A percentile compares a stretch with the other conserved stretches of the same genome.
These are phyloP conservation scores for Alternaria viburni DNA, from an alignment of 2,329 filamentous ascomycete species.

Conservation along the genomic window DNA sequence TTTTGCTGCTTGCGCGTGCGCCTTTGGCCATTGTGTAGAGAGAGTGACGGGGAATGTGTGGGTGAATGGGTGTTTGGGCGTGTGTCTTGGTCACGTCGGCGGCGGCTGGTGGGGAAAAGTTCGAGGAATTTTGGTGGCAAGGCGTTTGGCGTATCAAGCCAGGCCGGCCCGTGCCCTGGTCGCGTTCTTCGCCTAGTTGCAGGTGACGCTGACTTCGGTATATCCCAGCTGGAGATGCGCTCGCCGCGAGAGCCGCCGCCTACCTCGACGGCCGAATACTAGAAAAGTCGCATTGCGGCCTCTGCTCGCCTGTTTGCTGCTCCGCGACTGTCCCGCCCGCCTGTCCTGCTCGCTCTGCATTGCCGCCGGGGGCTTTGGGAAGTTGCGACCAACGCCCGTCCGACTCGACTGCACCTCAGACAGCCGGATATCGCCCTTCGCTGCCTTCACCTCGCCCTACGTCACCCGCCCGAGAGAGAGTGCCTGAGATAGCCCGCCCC, in stretches of 20 bases:
- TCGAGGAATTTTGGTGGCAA: constrained; percentile 31
- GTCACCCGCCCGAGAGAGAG: constrained; percentile 5
- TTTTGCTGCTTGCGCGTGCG: constrained; percentile 76
- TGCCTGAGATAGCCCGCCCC: background rate
- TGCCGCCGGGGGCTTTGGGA: constrained; percentile 9
- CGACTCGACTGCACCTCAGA: constrained; percentile 13
- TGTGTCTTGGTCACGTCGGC: constrained; percentile 3
- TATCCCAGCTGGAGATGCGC: constrained; percentile 18
- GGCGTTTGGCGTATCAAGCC: constrained; percentile 9
- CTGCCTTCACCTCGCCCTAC: constrained; percentile 15
- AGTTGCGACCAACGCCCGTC: constrained; percentile 25
- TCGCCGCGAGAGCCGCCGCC: constrained; percentile 35
- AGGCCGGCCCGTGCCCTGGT: constrained; percentile 22
- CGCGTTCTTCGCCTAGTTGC: constrained; percentile 26
- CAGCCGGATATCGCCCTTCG: constrained; percentile 12
- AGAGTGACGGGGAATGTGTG: constrained; percentile 5
- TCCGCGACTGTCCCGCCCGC: background rate
- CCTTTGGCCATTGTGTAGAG: constrained; percentile 80
- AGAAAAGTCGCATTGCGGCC: background rate
- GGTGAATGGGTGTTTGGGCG: constrained; percentile 2
- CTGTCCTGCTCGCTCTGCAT: constrained; percentile 3
- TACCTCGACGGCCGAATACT: constrained; percentile 20
- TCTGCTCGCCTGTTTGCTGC: background rate
- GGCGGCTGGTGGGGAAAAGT: constrained; percentile 14
- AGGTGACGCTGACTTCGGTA: constrained; percentile 36